Conservation (phyloP, 805 yeast species). For the Komagataella pastoris region DNA sequence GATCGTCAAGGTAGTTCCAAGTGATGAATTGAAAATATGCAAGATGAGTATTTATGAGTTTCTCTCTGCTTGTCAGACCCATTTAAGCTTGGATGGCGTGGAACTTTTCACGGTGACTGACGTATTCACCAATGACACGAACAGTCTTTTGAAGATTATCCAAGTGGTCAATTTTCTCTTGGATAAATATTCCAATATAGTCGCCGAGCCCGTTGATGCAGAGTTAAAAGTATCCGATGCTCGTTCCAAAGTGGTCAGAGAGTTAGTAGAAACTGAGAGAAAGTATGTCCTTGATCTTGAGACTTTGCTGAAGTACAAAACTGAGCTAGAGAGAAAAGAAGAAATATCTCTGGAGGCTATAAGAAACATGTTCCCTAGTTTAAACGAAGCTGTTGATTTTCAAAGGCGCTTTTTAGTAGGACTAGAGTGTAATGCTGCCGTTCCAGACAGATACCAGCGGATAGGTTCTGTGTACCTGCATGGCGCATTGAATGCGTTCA, state of each 20-base stretch:
- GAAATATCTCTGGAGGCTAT: slow-evolving; percentile 67
- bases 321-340: slow-evolving; percentile 53
- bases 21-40: slow-evolving; percentile 74
- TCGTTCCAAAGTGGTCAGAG: slow-evolving; percentile 69
- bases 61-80: slow-evolving; percentile 70
- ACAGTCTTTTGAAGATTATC: slow-evolving; percentile 63
- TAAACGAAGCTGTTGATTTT: slow-evolving; percentile 75
- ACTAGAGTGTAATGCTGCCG: slow-evolving; percentile 72
- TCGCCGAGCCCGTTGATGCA: not conserved
- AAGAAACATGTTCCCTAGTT: slow-evolving; percentile 73
- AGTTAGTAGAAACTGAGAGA: slow-evolving; percentile 80
- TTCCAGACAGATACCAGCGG: slow-evolving; percentile 65
- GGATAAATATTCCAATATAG: slow-evolving; percentile 30
- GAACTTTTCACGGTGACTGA: slow-evolving; percentile 82
- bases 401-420: slow-evolving; percentile 85
- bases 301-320: slow-evolving; percentile 50
- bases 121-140: slow-evolving; percentile 73
- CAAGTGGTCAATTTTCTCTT: slow-evolving; percentile 57
- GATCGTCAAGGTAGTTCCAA: slow-evolving; percentile 43
- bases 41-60: slow-evolving; percentile 87
- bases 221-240: slow-evolving; percentile 28
- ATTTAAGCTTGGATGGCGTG: slow-evolving; percentile 64
- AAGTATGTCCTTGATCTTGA: slow-evolving; percentile 89
- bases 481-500: slow-evolving; percentile 69
- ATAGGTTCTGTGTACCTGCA: slow-evolving; percentile 83